These are phyloP conservation scores for Diaporthe humulicola DNA, from an alignment of 2,329 filamentous ascomycete species.

Conservation along the genomic window DNA sequence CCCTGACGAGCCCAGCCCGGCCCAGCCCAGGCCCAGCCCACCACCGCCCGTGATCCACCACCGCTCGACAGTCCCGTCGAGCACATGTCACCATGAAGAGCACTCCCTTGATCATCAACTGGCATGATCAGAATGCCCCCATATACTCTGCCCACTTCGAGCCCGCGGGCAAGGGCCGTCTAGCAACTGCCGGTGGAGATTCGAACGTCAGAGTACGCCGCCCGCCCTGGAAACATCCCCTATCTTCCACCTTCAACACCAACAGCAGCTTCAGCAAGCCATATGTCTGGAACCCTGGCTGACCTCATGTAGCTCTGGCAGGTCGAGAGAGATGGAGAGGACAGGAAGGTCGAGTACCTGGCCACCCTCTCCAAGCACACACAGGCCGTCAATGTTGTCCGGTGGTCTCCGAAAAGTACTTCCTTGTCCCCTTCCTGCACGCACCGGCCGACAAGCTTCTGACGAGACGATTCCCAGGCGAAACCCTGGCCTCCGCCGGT, in stretches of 20 bases:
- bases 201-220: slow-evolving; percentile 89
- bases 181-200: slow-evolving; percentile 95
- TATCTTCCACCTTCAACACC: background rate
- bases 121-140: slow-evolving; percentile 97
- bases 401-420: slow-evolving; percentile 93
- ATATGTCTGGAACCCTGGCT: background rate
- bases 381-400: slow-evolving; percentile 97
- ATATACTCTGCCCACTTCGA: slow-evolving; percentile 99
- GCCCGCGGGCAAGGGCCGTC: slow-evolving; percentile 87
- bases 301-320: slow-evolving; percentile 81
- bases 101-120: slow-evolving; percentile 95
- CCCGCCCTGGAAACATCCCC: background rate
- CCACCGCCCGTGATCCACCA: slow-evolving; percentile 24
- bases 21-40: background rate
- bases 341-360: slow-evolving; percentile 90
- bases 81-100: slow-evolving; percentile 83
- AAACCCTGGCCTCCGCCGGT: slow-evolving; percentile 92
- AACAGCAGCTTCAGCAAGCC: background rate
- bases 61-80: slow-evolving; percentile 30
- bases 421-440: slow-evolving; percentile 33
- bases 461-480: slow-evolving; percentile 67
- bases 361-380: slow-evolving; percentile 94
- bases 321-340: slow-evolving; percentile 86
- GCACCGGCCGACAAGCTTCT: slow-evolving; percentile 23
- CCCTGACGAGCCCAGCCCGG: slow-evolving; percentile 18